Percentiles rank a stretch among this genome's conserved stretches.
Conservation (phyloP, 2,329 filamentous ascomycete genomes). For the Aspergillus sergii region DNA sequence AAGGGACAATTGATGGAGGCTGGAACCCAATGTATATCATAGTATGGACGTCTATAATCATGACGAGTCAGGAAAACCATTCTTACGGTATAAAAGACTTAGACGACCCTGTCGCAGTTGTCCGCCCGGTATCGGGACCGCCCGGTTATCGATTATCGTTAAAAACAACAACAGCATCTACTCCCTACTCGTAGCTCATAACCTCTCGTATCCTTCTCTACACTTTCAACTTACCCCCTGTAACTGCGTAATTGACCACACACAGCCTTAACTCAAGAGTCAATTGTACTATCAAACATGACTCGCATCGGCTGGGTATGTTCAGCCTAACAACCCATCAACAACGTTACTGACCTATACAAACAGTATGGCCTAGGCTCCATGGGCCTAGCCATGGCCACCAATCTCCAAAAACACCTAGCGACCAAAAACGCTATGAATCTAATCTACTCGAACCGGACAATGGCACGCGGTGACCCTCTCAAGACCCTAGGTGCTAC, state of each 20-base stretch:
- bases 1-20: neutral
- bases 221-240: neutral
- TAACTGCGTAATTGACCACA: neutral
- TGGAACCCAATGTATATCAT: neutral
- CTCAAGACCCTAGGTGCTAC: slow-evolving; percentile 40
- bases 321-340: neutral
- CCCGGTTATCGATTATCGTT: slow-evolving; percentile 17
- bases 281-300: slow-evolving; percentile 21
- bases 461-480: slow-evolving; percentile 41
- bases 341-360: slow-evolving; percentile 4
- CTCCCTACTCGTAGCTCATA: neutral
- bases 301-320: slow-evolving; percentile 41
- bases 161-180: neutral
- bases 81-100: neutral
- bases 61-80: neutral
- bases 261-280: neutral
- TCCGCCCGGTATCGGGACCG: slow-evolving; percentile 23
- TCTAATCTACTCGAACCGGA: slow-evolving; percentile 46
- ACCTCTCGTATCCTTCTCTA: neutral
- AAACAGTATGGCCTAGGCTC: slow-evolving; percentile 46
- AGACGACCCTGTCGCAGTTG: slow-evolving; percentile 6
- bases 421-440: slow-evolving; percentile 32
- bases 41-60: neutral
- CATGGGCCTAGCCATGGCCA: slow-evolving; percentile 50
- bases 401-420: slow-evolving; percentile 46